Evolutionary conservation across 371 early-diverging fungal species (phyloP).

Genomic region (Apophysomyces trapeziformis): DNA sequence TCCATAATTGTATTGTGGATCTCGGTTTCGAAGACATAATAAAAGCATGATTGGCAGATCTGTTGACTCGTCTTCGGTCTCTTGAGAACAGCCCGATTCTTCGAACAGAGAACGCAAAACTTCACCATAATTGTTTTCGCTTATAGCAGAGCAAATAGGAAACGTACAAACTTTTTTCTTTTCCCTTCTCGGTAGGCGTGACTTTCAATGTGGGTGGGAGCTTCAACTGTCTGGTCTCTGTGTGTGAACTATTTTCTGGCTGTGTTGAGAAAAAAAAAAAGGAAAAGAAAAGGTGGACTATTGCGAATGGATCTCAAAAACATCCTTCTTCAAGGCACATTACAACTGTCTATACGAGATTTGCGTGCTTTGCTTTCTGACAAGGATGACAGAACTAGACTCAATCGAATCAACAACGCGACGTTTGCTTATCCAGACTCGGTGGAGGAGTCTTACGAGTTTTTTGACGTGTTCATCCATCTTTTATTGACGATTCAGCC

Average conservation of each 20-base stretch:
- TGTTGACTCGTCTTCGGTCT: constrained; percentile 94
- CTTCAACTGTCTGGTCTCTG: too few relatives aligned
- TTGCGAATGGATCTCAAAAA: constrained; percentile 42
- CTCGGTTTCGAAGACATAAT: constrained; percentile 93
- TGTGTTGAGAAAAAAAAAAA: too few relatives aligned
- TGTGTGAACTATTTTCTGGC: too few relatives aligned
- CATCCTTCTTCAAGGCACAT: constrained; percentile 34
- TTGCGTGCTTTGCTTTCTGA: constrained; percentile 21
- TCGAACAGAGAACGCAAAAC: constrained; percentile 56
- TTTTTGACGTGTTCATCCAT: constrained; percentile 42
- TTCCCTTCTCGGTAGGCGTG: too few relatives aligned
- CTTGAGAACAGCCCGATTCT: constrained; percentile 81
- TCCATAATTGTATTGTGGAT: constrained; percentile 94
- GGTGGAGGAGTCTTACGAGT: constrained; percentile 29
- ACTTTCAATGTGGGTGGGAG: too few relatives aligned
- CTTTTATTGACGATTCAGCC: constrained; percentile 33
- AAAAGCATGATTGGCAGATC: constrained; percentile 97
- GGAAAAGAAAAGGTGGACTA: background rate
- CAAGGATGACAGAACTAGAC: constrained; percentile 21
- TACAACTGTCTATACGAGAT: constrained; percentile 24
- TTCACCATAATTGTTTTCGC: constrained; percentile 35
- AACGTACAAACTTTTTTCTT: too few relatives aligned
- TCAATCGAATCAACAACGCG: constrained; percentile 31
- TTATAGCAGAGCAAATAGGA: too few relatives aligned
- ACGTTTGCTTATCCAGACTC: constrained; percentile 28